Evolutionary conservation across 1,284 basidiomycete species (phyloP).

Genomic region (Leccinum subfulvum): DNA sequence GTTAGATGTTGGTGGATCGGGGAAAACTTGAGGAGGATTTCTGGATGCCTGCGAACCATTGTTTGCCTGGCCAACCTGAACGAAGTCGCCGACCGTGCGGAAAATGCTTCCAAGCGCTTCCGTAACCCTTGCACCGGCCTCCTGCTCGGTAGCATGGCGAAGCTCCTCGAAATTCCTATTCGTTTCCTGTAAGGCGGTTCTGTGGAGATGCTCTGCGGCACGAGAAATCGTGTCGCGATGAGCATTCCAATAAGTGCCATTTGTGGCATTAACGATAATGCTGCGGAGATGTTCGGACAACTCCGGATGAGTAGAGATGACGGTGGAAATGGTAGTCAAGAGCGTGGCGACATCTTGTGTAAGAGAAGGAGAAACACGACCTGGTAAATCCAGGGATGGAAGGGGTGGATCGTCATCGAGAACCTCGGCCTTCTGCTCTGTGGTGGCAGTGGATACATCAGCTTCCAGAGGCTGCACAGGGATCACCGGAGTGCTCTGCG

Average conservation of each 20-base stretch:
- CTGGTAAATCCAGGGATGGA: slow-evolving; percentile 43
- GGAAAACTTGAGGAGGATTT: background rate
- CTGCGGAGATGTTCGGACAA: slow-evolving; percentile 63
- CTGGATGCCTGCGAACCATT: slow-evolving; percentile 2
- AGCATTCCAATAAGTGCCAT: slow-evolving; percentile 63
- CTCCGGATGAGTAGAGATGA: slow-evolving; percentile 65
- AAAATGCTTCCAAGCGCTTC: slow-evolving; percentile 63
- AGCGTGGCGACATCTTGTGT: slow-evolving; percentile 62
- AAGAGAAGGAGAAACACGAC: slow-evolving; percentile 44
- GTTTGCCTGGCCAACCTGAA: slow-evolving; percentile 15
- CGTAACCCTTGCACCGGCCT: slow-evolving; percentile 61
- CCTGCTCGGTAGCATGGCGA: slow-evolving; percentile 52
- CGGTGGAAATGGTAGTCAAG: slow-evolving; percentile 49
- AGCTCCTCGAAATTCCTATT: slow-evolving; percentile 43
- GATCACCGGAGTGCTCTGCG: slow-evolving; percentile 35
- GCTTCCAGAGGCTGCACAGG: slow-evolving; percentile 23
- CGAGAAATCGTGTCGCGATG: slow-evolving; percentile 58
- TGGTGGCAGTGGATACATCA: slow-evolving; percentile 9
- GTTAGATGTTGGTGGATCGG: background rate
- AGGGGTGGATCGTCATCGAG: slow-evolving; percentile 52
- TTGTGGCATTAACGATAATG: slow-evolving; percentile 57
- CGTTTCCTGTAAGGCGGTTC: slow-evolving; percentile 42
- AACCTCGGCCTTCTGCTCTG: slow-evolving; percentile 19
- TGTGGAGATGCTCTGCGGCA: slow-evolving; percentile 50
- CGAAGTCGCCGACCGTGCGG: slow-evolving; percentile 47